Conservation (phyloP, 768 basidiomycete genomes). For the Hemileccinum impolitum region DNA sequence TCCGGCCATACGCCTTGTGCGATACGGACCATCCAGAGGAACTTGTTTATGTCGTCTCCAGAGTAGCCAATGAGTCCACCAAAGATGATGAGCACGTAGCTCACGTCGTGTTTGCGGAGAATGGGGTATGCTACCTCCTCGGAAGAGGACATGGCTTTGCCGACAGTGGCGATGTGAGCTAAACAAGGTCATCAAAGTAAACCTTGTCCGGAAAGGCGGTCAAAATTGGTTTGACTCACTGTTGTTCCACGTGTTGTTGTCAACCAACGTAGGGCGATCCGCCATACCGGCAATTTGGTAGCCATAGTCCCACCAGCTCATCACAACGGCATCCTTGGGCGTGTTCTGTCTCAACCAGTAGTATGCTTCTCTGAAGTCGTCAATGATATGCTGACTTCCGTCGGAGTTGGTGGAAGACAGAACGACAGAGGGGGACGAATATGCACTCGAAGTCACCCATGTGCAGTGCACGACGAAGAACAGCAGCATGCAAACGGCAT, state of each 20-base stretch:
- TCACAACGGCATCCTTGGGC: constrained; percentile 84
- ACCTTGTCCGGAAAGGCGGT: neutral
- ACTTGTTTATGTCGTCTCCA: constrained; percentile 99
- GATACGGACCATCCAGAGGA: constrained; percentile 97
- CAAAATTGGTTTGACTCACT: constrained; percentile 51
- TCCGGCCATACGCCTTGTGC: constrained; percentile 98
- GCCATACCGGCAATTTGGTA: constrained; percentile 99
- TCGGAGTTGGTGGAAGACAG: constrained; percentile 76
- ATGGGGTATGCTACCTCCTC: constrained; percentile 98
- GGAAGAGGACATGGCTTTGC: constrained; percentile 93
- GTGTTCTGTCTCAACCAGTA: constrained; percentile 99
- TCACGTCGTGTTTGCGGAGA: constrained; percentile 94
- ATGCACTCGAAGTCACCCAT: constrained; percentile 91
- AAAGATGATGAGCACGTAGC: constrained; percentile 96
- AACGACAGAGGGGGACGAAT: constrained; percentile 97
- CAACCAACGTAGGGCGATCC: constrained; percentile 91
- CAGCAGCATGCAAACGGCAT: constrained; percentile 71
- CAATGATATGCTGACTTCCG: constrained; percentile 91
- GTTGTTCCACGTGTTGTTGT: constrained; percentile 99
- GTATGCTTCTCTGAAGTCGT: constrained; percentile 99
- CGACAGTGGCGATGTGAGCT: constrained; percentile 98
- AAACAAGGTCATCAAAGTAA: constrained; percentile 7
- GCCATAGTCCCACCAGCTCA: constrained; percentile 99
- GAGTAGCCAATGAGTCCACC: constrained; percentile 96
- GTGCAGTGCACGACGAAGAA: constrained; percentile 97